A percentile compares a stretch with the other conserved stretches of the same genome.
Evolutionary conservation across 73 alveolate species (phyloP).

Genomic region (Diophrys sp.): DNA sequence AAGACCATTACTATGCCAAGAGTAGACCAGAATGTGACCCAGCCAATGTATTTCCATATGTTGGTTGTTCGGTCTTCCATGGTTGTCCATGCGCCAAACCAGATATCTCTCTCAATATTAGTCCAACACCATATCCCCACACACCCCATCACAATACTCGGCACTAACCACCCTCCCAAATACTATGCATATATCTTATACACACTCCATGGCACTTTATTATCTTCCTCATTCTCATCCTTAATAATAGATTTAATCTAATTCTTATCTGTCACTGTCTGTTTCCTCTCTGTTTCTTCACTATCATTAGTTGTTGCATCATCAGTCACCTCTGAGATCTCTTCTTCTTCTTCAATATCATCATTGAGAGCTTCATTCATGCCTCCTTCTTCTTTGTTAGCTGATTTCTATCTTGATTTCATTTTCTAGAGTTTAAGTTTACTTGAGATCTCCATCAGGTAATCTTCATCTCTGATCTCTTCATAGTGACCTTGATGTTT

Average conservation of each 20-base stretch:
- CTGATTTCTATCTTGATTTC: not conserved
- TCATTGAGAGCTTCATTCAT: not conserved
- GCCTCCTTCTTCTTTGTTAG: not conserved
- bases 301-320: constrained; percentile 4
- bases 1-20: not conserved
- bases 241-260: constrained; percentile 3
- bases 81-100: constrained; percentile 8
- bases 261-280: not conserved
- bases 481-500: constrained; percentile 44
- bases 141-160: not conserved
- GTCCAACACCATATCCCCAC: not conserved
- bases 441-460: constrained; percentile 5
- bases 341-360: constrained; percentile 1
- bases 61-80: not conserved
- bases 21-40: not conserved
- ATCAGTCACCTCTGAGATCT: not conserved
- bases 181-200: constrained; percentile 7
- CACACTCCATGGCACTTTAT: constrained; percentile 23
- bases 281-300: not conserved
- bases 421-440: not conserved
- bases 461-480: constrained; percentile 42
- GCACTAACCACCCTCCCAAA: constrained; percentile 31
- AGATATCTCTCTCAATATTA: not conserved
- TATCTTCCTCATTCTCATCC: constrained; percentile 49
- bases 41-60: constrained; percentile 14